Evolutionary conservation across 106 monocot species (phyloP).

Genomic region (Dioscorea dumetorum): DNA sequence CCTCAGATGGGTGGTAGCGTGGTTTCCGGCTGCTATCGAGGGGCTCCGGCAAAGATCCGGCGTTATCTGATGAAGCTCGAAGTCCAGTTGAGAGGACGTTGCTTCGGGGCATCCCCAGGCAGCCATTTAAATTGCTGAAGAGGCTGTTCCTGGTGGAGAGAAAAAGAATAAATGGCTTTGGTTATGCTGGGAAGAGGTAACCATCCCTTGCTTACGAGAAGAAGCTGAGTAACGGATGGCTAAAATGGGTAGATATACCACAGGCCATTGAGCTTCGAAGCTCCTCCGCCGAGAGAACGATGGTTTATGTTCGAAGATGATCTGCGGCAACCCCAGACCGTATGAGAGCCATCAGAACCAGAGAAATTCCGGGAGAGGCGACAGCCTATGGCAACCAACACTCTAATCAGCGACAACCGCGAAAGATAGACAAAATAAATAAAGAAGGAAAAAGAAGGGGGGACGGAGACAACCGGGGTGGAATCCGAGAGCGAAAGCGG

Average conservation of each 20-base stretch:
- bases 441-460: not conserved
- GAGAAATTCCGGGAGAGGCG: not conserved
- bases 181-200: not conserved
- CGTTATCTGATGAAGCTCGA: not conserved
- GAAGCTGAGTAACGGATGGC: not conserved
- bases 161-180: not conserved
- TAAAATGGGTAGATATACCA: not conserved
- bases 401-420: not conserved
- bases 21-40: constrained; percentile 4
- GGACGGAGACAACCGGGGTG: not conserved
- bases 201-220: not conserved
- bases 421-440: not conserved
- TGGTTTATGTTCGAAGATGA: not conserved
- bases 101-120: not conserved
- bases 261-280: not conserved
- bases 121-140: not conserved
- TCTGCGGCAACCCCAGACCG: not conserved
- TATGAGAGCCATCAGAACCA: not conserved
- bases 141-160: not conserved
- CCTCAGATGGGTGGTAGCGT: constrained; percentile 44
- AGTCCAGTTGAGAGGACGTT: not conserved
- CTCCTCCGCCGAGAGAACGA: not conserved
- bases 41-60: constrained; percentile 10
- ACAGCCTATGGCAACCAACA: not conserved
- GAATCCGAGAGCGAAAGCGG: not conserved